phyloP scores from a whole-genome alignment of 768 basidiomycete species.

The Macrolepiota albuminosa region DNA sequence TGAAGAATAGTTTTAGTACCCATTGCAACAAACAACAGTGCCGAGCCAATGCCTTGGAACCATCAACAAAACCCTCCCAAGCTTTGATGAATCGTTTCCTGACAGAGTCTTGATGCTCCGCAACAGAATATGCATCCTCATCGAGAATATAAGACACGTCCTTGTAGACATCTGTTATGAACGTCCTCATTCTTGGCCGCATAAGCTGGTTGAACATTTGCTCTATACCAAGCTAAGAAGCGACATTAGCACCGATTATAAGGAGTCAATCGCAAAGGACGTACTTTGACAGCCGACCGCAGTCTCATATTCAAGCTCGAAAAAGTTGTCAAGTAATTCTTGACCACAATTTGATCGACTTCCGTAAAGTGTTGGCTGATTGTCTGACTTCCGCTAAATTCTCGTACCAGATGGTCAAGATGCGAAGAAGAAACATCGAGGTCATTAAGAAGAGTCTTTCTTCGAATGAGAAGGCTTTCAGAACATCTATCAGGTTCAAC shows the following conservation, averaged over 20 bases:
- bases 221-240: conserved; percentile 71
- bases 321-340: conserved; percentile 43
- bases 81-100: conserved; percentile 85
- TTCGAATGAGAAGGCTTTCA: conserved; percentile 1
- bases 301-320: conserved; percentile 58
- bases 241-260: not conserved
- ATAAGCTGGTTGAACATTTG: conserved; percentile 94
- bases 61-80: conserved; percentile 85
- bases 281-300: conserved; percentile 68
- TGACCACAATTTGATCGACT: conserved; percentile 47
- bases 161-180: conserved; percentile 86
- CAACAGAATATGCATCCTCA: conserved; percentile 78
- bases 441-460: conserved; percentile 86
- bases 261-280: conserved; percentile 9
- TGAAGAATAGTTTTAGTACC: conserved; percentile 23
- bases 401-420: conserved; percentile 75
- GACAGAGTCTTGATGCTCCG: conserved; percentile 83
- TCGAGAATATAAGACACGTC: conserved; percentile 87
- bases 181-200: conserved; percentile 77
- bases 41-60: conserved; percentile 62
- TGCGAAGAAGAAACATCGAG: conserved; percentile 90
- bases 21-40: not conserved
- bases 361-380: conserved; percentile 68
- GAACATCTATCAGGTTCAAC: conserved; percentile 23
- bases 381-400: conserved; percentile 47